These are phyloP conservation scores for Globisporangium irregulare DNA, from an alignment of 352 stramenopile genomes.

Conservation along the genomic window DNA sequence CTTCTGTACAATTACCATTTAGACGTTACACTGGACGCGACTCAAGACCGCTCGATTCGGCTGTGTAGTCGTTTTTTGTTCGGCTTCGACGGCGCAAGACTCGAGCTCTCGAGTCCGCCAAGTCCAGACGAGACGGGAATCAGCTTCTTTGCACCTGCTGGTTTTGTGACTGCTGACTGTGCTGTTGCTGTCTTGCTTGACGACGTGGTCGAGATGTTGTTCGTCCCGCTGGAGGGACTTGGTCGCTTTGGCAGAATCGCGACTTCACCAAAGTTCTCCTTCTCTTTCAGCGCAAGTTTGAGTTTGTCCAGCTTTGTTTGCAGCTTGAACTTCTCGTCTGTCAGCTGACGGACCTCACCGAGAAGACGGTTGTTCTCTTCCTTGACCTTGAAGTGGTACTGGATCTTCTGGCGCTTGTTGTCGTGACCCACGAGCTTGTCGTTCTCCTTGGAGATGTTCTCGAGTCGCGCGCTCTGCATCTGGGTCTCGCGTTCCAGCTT, in stretches of 20 bases:
- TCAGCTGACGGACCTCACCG: conserved; percentile 62
- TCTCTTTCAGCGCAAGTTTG: conserved; percentile 53
- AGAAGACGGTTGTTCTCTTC: conserved; percentile 79
- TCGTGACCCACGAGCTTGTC: conserved; percentile 76
- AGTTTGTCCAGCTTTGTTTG: conserved; percentile 46
- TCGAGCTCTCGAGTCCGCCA: conserved; percentile 15
- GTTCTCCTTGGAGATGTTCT: conserved; percentile 48
- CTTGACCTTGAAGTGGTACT: conserved; percentile 80
- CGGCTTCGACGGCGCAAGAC: conserved; percentile 23
- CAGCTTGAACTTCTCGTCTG: conserved; percentile 61
- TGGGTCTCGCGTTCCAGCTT: conserved; percentile 37
- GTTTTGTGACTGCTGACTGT: neutral
- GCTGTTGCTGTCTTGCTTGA: neutral
- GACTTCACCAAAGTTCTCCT: conserved; percentile 59
- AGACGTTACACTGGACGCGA: conserved; percentile 9
- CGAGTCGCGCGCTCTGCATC: conserved; percentile 22
- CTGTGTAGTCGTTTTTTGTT: conserved; percentile 38
- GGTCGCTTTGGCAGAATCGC: conserved; percentile 15
- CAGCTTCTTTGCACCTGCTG: conserved; percentile 13
- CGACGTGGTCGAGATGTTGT: conserved; percentile 1
- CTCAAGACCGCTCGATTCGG: conserved; percentile 17
- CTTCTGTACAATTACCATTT: conserved; percentile 11
- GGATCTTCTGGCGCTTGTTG: conserved; percentile 81
- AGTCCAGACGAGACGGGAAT: conserved; percentile 10
- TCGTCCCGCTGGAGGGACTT: conserved; percentile 17